These are phyloP conservation scores for Hypoxylon lenormandii DNA, from an alignment of 495 filamentous ascomycete genomes.

Conservation along the genomic window DNA sequence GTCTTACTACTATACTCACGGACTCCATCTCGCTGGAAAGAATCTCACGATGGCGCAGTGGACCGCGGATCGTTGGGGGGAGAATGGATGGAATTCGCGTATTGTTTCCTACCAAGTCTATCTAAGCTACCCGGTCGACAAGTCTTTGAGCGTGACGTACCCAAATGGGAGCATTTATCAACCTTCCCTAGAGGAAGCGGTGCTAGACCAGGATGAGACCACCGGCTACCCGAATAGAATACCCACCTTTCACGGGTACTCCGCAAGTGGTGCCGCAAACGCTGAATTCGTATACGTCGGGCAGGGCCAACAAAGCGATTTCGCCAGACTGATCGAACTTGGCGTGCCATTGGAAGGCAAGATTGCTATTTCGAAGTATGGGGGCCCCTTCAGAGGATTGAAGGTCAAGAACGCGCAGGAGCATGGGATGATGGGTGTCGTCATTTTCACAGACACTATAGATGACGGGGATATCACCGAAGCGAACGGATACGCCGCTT, in stretches of 20 bases:
- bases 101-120: slow-evolving; percentile 84
- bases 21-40: slow-evolving; percentile 54
- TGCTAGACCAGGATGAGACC: slow-evolving; percentile 79
- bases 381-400: slow-evolving; percentile 79
- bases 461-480: slow-evolving; percentile 82
- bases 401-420: slow-evolving; percentile 89
- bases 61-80: slow-evolving; percentile 81
- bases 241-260: slow-evolving; percentile 91
- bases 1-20: slow-evolving; percentile 56
- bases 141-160: slow-evolving; percentile 71
- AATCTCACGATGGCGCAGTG: slow-evolving; percentile 69
- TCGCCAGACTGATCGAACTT: slow-evolving; percentile 75
- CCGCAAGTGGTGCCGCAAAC: slow-evolving; percentile 81
- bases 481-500: slow-evolving; percentile 77
- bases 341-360: slow-evolving; percentile 80
- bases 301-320: slow-evolving; percentile 82
- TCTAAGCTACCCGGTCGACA: slow-evolving; percentile 82
- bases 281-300: slow-evolving; percentile 79
- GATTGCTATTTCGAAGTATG: slow-evolving; percentile 83
- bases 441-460: slow-evolving; percentile 85
- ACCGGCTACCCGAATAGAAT: slow-evolving; percentile 74
- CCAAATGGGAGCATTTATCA: slow-evolving; percentile 72
- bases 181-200: slow-evolving; percentile 80
- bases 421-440: slow-evolving; percentile 80
- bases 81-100: slow-evolving; percentile 75